These are phyloP conservation scores for Scenedesmus sp. DNA, from an alignment of 163 green algal species.

Conservation along the genomic window DNA sequence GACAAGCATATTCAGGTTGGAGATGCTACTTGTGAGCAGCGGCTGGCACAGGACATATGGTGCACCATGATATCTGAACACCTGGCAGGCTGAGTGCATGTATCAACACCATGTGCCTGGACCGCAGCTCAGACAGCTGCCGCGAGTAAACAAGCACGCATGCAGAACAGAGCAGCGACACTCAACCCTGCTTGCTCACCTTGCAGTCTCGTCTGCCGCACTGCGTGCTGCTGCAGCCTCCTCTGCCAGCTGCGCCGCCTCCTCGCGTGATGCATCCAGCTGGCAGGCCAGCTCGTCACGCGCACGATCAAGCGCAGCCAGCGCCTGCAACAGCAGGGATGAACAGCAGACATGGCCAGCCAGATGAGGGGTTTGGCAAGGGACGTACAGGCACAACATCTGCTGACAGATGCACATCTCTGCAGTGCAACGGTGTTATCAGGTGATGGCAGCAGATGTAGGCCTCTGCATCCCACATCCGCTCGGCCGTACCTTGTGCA, in stretches of 20 bases:
- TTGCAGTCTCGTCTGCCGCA: constrained; percentile 12
- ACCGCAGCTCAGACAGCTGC: too few relatives aligned
- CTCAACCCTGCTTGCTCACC: not conserved
- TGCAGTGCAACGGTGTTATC: not conserved
- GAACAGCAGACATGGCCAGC: not conserved
- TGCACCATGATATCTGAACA: too few relatives aligned
- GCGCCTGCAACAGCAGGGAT: not conserved
- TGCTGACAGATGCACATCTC: not conserved
- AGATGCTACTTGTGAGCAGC: too few relatives aligned
- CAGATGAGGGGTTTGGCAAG: not conserved
- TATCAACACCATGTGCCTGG: too few relatives aligned
- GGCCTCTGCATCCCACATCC: not conserved
- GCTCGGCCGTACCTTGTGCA: constrained; percentile 40
- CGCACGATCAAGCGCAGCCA: not conserved
- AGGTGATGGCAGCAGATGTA: not conserved
- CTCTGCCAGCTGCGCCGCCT: not conserved
- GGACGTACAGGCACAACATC: not conserved
- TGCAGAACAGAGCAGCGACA: not conserved
- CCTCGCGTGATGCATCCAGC: constrained; percentile 29
- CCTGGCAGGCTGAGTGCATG: too few relatives aligned
- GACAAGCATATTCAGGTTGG: too few relatives aligned
- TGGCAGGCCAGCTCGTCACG: constrained; percentile 38
- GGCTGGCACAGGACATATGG: too few relatives aligned
- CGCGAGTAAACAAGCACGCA: too few relatives aligned
- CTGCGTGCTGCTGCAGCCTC: constrained; percentile 12